Evolutionary conservation across 73 alveolate genomes (phyloP).

Genomic region (Tetrahymena elliotti): DNA sequence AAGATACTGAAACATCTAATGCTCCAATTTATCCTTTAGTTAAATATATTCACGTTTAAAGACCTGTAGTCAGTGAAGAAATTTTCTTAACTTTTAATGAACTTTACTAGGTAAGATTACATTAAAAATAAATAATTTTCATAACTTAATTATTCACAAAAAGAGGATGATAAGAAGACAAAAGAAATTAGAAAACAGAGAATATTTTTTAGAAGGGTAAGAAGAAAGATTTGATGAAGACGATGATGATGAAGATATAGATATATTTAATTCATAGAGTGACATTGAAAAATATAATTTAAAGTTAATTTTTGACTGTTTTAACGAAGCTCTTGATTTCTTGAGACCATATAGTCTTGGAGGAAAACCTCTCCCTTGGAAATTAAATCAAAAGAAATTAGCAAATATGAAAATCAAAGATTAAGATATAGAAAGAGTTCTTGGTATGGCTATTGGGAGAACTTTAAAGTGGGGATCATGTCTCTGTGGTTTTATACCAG

Average conservation of each 20-base stretch:
- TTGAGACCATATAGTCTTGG: constrained; percentile 17
- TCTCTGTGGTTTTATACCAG: neutral
- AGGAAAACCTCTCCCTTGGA: constrained; percentile 34
- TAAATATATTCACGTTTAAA: neutral
- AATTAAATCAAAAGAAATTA: neutral
- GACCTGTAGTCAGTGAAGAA: neutral
- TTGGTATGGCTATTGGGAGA: neutral
- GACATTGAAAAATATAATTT: neutral
- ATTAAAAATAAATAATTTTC: neutral
- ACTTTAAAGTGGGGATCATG: neutral
- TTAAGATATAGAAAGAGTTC: neutral
- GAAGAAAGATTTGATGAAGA: neutral
- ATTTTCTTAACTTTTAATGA: neutral
- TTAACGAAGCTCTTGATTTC: constrained; percentile 25
- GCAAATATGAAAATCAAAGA: neutral
- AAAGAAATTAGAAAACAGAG: neutral
- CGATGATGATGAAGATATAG: neutral
- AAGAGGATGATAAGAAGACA: neutral
- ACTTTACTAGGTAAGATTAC: neutral
- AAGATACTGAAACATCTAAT: neutral
- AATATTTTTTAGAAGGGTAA: neutral
- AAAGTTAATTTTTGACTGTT: constrained; percentile 22
- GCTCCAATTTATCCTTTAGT: neutral
- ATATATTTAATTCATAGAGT: neutral
- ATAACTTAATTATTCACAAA: neutral